phyloP scores from a whole-genome alignment of 371 early-diverging fungal genomes.

The Smittium mucronatum region DNA sequence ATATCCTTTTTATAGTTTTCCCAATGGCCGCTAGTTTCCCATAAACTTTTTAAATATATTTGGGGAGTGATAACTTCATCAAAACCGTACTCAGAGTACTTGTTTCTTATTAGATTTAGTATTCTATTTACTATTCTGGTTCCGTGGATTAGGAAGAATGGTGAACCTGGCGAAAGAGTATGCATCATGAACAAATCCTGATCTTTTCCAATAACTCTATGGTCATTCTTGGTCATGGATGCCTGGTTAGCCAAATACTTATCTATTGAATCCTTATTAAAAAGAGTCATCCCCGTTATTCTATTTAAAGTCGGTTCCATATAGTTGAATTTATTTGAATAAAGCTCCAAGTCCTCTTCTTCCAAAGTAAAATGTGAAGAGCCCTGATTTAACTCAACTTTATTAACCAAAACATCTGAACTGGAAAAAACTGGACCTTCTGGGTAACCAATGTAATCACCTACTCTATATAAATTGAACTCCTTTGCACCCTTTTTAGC shows the following conservation, averaged over 20 bases:
- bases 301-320: slow-evolving; percentile 85
- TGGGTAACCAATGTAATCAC: slow-evolving; percentile 94
- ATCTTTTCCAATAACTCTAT: slow-evolving; percentile 86
- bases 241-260: slow-evolving; percentile 79
- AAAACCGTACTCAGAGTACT: slow-evolving; percentile 68
- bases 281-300: slow-evolving; percentile 98
- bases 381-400: slow-evolving; percentile 45
- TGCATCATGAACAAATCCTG: slow-evolving; percentile 97
- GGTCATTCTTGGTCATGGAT: slow-evolving; percentile 95
- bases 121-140: slow-evolving; percentile 52
- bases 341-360: neutral
- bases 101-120: slow-evolving; percentile 31
- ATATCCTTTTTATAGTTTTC: slow-evolving; percentile 98
- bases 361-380: slow-evolving; percentile 3
- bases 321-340: neutral
- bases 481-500: slow-evolving; percentile 38
- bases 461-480: slow-evolving; percentile 89
- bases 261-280: slow-evolving; percentile 76
- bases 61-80: slow-evolving; percentile 95
- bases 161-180: slow-evolving; percentile 54
- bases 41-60: slow-evolving; percentile 89
- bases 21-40: slow-evolving; percentile 99
- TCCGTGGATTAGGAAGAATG: slow-evolving; percentile 68
- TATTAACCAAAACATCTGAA: slow-evolving; percentile 82
- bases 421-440: slow-evolving; percentile 92